Base-by-base conservation (phyloP, 2,329 filamentous ascomycete species). In the Aspergillus melleus region DNA sequence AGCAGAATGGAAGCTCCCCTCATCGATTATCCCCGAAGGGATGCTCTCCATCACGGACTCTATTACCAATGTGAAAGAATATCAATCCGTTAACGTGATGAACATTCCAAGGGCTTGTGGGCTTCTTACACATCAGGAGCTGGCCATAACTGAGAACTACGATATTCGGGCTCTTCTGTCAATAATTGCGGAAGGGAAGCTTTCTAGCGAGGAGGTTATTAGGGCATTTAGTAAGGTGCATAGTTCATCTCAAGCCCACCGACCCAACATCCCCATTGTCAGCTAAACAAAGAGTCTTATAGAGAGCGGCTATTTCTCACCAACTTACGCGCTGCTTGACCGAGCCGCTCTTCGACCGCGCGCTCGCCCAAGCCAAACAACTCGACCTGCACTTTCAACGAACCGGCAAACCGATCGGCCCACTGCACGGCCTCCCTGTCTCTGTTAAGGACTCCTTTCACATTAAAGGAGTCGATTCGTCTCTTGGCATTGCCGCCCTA, bases 341-440 rank as follows among this genome's bases (percentile, higher is more conserved):
- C 0, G 83, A 87, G 57, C 80, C 81, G 39, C 78, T 84, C 50
- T 83, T 84, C 64, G 74, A 79, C 2, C 66, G 76, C 9, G 85
- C 84, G 1, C 44, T 86, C 0, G 58, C 75, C n/a, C 76, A 76
- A 12, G 83, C 83, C 0, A 69, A 73, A n/a, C 66, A 76, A 22
- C 76, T 86, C 0, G 84, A 86, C 57, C 70, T 73, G 0, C 75
- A 84, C 61, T 59, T 77, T 20, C 57, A 61, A n/a, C 70, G 62
- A 44, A 76, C 74, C 39, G 76, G 75, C 0, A 73, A 70, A 52
- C 75, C 81, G 1, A 68, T 84, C 2, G 87, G 86, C 0, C 86
- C 86, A 1, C 76, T 90, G 0, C 86, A 89, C 66, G 86, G 87
- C 6, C 76, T 89, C 0, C 86, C 86, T 0, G 77, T 89, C 52